Evolutionary conservation across 805 yeast genomes (phyloP).

Genomic region (Candida ficus): DNA sequence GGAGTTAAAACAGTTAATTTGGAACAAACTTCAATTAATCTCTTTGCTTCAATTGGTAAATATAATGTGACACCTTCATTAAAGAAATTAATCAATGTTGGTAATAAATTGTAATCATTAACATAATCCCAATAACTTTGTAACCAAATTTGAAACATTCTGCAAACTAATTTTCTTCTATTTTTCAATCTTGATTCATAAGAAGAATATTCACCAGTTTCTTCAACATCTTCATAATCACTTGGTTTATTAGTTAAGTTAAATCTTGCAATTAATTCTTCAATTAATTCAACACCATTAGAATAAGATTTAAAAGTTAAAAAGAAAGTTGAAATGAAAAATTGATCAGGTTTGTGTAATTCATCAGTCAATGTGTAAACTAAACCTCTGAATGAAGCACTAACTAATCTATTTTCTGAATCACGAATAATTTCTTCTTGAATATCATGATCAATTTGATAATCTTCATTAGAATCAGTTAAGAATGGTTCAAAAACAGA

Average conservation of each 20-base stretch:
- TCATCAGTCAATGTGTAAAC: slow-evolving; percentile 67
- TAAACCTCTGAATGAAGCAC: slow-evolving; percentile 68
- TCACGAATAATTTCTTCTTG: slow-evolving; percentile 47
- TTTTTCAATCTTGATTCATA: slow-evolving; percentile 37
- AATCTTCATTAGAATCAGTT: slow-evolving; percentile 22
- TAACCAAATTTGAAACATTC: slow-evolving; percentile 76
- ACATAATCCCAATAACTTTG: slow-evolving; percentile 82
- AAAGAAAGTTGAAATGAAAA: slow-evolving; percentile 69
- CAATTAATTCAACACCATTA: slow-evolving; percentile 59
- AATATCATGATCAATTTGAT: slow-evolving; percentile 13
- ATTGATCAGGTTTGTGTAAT: slow-evolving; percentile 53
- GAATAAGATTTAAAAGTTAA: slow-evolving; percentile 72
- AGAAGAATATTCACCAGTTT: slow-evolving; percentile 34
- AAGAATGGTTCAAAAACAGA: slow-evolving; percentile 33
- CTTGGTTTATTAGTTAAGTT: slow-evolving; percentile 40
- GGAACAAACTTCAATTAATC: slow-evolving; percentile 57
- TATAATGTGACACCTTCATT: slow-evolving; percentile 64
- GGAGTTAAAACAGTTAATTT: slow-evolving; percentile 52
- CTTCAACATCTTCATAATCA: slow-evolving; percentile 28
- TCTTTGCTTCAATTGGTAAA: slow-evolving; percentile 63
- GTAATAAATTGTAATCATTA: slow-evolving; percentile 52
- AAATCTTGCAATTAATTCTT: slow-evolving; percentile 61
- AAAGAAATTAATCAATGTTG: slow-evolving; percentile 71
- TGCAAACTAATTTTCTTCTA: slow-evolving; percentile 63
- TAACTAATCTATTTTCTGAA: slow-evolving; percentile 48